These are phyloP conservation scores for Microdochium nivale DNA, from an alignment of 2,329 filamentous ascomycete species.

Conservation along the genomic window DNA sequence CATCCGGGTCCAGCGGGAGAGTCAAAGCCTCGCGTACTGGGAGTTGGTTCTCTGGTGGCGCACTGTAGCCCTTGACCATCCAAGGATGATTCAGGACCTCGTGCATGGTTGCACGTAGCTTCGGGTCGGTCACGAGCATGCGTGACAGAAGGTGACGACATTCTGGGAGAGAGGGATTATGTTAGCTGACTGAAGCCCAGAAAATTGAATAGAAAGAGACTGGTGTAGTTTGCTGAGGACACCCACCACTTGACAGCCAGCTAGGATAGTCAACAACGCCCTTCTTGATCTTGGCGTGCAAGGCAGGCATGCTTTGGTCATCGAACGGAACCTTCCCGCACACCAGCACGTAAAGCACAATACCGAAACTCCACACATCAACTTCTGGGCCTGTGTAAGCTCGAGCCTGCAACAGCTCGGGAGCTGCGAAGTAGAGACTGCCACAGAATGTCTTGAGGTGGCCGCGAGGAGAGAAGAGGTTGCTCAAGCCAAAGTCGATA, in stretches of 20 bases:
- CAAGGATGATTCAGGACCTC: conserved; percentile 95
- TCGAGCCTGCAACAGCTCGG: conserved; percentile 85
- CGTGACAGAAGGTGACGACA: conserved; percentile 87
- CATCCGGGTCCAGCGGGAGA: conserved; percentile 71
- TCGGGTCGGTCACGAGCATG: conserved; percentile 93
- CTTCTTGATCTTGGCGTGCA: conserved; percentile 98
- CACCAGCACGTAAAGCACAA: conserved; percentile 92
- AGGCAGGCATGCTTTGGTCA: conserved; percentile 96
- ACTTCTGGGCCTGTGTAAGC: conserved; percentile 96
- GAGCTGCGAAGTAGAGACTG: conserved; percentile 94
- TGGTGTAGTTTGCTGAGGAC: background rate
- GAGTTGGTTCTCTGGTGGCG: conserved; percentile 81
- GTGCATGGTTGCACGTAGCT: conserved; percentile 72
- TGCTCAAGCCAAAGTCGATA: conserved; percentile 96
- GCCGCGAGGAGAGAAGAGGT: conserved; percentile 78
- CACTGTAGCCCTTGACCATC: conserved; percentile 87
- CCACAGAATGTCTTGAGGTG: conserved; percentile 96
- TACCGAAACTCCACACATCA: conserved; percentile 97
- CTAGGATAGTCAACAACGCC: conserved; percentile 91
- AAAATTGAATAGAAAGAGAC: background rate
- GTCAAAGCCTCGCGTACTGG: conserved; percentile 77
- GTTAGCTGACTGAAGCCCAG: no score
- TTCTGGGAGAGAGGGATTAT: conserved; percentile 43
- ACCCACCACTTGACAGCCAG: conserved; percentile 80
- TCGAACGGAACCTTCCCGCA: conserved; percentile 98